Percentiles rank a stretch among this genome's conserved stretches.
These are phyloP conservation scores for Brasenia schreberi DNA, from an alignment of 164 flowering plant species.

Conservation along the genomic window DNA sequence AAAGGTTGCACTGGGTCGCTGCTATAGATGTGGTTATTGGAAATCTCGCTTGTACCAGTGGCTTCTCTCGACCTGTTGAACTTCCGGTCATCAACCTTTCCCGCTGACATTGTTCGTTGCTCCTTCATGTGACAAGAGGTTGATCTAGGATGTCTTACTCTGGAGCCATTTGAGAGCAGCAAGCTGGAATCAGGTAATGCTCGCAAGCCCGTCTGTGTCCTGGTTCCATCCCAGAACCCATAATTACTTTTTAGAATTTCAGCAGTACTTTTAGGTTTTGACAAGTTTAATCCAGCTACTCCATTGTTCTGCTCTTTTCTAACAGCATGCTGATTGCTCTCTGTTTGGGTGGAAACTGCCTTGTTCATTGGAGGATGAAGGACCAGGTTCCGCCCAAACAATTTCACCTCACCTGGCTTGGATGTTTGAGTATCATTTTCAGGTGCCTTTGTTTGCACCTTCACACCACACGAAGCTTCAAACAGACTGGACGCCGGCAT, in stretches of 20 bases:
- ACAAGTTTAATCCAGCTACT: no score
- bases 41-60: neutral
- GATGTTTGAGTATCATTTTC: slow-evolving; percentile 23
- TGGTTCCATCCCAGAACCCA: slow-evolving; percentile 72
- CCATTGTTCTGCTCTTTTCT: no score
- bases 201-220: slow-evolving; percentile 42
- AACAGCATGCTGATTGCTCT: no score
- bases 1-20: slow-evolving; percentile 22
- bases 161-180: slow-evolving; percentile 47
- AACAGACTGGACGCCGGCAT: neutral
- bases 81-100: neutral
- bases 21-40: neutral
- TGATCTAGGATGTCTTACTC: slow-evolving; percentile 30
- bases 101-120: slow-evolving; percentile 16
- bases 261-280: slow-evolving; percentile 9
- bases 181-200: slow-evolving; percentile 51
- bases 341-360: neutral
- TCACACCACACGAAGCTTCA: neutral
- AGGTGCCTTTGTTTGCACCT: neutral
- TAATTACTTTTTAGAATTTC: slow-evolving; percentile 39
- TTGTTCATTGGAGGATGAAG: neutral
- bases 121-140: slow-evolving; percentile 28
- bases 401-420: slow-evolving; percentile 56
- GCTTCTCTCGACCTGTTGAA: neutral
- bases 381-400: slow-evolving; percentile 66